Evolutionary conservation across 768 basidiomycete species (phyloP), one percentile per base, ranked within the genome.

Genomic region (Tephrocybe sp.): DNA sequence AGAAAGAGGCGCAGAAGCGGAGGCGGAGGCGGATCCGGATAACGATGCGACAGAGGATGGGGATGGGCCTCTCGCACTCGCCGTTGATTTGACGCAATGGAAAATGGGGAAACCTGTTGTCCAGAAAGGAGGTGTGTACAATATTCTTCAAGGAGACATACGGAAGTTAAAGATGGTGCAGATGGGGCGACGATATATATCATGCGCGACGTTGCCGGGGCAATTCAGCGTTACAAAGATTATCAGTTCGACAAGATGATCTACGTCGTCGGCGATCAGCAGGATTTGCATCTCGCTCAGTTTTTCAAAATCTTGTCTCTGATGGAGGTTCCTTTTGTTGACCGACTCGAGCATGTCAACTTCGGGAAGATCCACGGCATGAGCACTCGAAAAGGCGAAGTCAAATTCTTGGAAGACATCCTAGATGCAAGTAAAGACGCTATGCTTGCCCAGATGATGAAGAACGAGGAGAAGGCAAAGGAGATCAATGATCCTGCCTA

Each of bases 391-490:
- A 91, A 85, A 68, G 93, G 93, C 27, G 95, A 91, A 0, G 94
- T 90, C 37, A 91, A 94, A 48, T 97, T 97, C 78, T 71, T 97
- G 25, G 84, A 95, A 59, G 82, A 97, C 65, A 97, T 91, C 55
- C 84, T 91, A 62, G 80, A 84, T 57, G 91, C 94, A 60, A 91
- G 93, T 0, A 77, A 80, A 6, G 76, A 80, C 33, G 83, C 87
- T 45, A 97, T 97, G 94, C 91, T 91, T 68, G 91, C 94, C 49
- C 91, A 94, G 69, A 98, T 98, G 95, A 75, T 74, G 68, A 86
- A 85, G 69, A 97, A 97, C 64, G 84, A 91, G 69, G 91, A 83
- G 45, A 98, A 97, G 68, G 94, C 92, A 59, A 79, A 73, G 4
- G 82, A 85, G 21, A 78, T 97, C 29, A 89, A 89, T 59, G 82